A percentile compares a stretch with the other conserved stretches of the same genome.
Conservation (phyloP, 1,284 basidiomycete genomes). For the Ceratobasidium sp. region DNA sequence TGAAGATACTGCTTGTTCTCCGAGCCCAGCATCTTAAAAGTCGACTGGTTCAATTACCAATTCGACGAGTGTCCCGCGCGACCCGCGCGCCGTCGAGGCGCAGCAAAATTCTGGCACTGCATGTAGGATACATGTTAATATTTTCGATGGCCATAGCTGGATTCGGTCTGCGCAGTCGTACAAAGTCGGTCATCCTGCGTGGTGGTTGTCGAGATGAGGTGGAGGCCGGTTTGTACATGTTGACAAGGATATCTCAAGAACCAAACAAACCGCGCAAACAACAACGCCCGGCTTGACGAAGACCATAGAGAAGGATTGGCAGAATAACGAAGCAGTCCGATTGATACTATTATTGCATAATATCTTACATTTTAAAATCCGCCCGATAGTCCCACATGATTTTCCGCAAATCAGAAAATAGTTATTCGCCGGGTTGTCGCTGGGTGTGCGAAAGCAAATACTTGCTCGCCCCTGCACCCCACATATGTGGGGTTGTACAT, state of each 20-base stretch:
- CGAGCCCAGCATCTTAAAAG: not conserved
- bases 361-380: too few relatives aligned
- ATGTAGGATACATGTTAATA: not conserved
- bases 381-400: too few relatives aligned
- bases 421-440: too few relatives aligned
- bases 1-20: not conserved
- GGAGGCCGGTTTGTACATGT: not conserved
- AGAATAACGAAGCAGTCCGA: too few relatives aligned
- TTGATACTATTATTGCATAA: too few relatives aligned
- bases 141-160: not conserved
- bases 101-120: not conserved
- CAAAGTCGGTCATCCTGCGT: not conserved
- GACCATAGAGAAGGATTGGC: too few relatives aligned
- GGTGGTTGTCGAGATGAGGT: not conserved
- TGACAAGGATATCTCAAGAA: not conserved
- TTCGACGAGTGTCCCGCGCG: constrained; percentile 3
- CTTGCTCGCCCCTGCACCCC: too few relatives aligned
- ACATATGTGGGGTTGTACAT: too few relatives aligned
- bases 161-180: not conserved
- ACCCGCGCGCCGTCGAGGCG: not conserved
- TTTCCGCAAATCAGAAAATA: too few relatives aligned
- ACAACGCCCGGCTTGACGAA: too few relatives aligned
- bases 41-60: constrained; percentile 9
- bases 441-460: too few relatives aligned
- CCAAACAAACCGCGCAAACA: not conserved